Conservation (phyloP, 1,284 basidiomycete genomes). For the Pisolithus thermaeus region DNA sequence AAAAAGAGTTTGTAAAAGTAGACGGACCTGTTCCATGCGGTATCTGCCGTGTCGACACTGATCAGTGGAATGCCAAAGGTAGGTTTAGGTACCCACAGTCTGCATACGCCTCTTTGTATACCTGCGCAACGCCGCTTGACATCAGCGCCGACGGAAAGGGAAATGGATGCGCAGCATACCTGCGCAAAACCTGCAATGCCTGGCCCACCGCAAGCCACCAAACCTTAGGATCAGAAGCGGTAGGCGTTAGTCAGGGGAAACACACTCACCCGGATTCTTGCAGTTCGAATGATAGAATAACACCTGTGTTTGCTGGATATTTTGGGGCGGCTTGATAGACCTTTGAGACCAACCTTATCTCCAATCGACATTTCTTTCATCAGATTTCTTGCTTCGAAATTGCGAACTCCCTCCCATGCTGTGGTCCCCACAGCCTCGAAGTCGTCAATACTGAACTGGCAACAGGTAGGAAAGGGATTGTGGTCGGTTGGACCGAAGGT, state of each 20-base stretch:
- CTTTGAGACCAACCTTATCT: constrained; percentile 56
- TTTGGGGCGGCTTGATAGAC: background rate
- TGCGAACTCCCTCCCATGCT: constrained; percentile 89
- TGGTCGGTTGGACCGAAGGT: constrained; percentile 1
- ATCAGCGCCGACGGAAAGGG: background rate
- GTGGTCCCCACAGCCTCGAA: constrained; percentile 73
- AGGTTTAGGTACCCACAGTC: constrained; percentile 56
- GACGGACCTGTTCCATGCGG: constrained; percentile 81
- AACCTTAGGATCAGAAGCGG: too few species aligned
- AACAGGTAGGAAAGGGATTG: background rate
- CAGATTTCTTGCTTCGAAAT: constrained; percentile 86
- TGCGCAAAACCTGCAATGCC: constrained; percentile 84
- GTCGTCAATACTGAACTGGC: constrained; percentile 86
- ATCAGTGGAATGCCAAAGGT: constrained; percentile 11
- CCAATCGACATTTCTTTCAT: constrained; percentile 89
- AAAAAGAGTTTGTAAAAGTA: constrained; percentile 2
- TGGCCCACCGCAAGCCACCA: constrained; percentile 19
- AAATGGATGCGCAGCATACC: constrained; percentile 34
- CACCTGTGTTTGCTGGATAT: constrained; percentile 34
- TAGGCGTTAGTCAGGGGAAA: background rate
- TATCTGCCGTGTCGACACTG: constrained; percentile 45
- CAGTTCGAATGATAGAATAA: constrained; percentile 92
- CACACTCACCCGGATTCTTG: constrained; percentile 69
- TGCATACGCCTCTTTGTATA: constrained; percentile 82
- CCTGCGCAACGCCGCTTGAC: constrained; percentile 34